Base-by-base conservation (phyloP, 2,329 filamentous ascomycete genomes). In the Alternaria alternata region DNA sequence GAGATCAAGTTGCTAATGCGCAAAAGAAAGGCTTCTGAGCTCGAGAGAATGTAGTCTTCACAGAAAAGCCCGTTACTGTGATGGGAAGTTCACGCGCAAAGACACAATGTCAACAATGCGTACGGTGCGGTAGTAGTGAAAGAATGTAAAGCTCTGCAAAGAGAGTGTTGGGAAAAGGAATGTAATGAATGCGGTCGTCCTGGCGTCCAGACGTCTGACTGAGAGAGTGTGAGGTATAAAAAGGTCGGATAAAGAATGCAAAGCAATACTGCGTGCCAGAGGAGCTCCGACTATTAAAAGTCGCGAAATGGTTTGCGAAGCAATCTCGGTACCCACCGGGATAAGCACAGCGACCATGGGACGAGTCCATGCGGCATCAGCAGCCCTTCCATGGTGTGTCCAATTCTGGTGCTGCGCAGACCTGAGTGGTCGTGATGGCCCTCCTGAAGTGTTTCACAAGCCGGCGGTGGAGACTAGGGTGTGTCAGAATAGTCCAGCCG, bases 391-490 rank as follows among this genome's bases (percentile, higher is more conserved):
- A 63, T 63, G 57, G 51, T 22, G 59, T 57, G 68, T 71, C 70
- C 65, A 68, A 68, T 71, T 69, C 71, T 57, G 51, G 62, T 12
- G 57, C 51, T 61, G 56, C 48, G 57, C 54, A 55, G 59, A 56
- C 61, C 38, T 71, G 66, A 73, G 62, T 75, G 75, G 74, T 69
- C 61, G 62, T 62, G 60, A 64, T 67, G 54, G 60, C 54, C 54
- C 60, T 65, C 64, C 54, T 66, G 52, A 68, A 66, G 64, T 71
- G 73, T 76, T 76, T 73, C 69, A 70, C 69, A 66, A 75, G 72
- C 70, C 71, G 61, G 61, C 30, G 49, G 74, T 76, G 72, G 74
- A 67, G 65, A 64, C 71, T 75, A 74, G 75, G 64, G 57, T 48
- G 75, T 72, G 67, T 76, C 72, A 77, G 74, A 68, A 57, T 41